A percentile compares a stretch with the other conserved stretches of the same genome.
Conservation (phyloP, 768 basidiomycete species). For the Termitomyces heimii region DNA sequence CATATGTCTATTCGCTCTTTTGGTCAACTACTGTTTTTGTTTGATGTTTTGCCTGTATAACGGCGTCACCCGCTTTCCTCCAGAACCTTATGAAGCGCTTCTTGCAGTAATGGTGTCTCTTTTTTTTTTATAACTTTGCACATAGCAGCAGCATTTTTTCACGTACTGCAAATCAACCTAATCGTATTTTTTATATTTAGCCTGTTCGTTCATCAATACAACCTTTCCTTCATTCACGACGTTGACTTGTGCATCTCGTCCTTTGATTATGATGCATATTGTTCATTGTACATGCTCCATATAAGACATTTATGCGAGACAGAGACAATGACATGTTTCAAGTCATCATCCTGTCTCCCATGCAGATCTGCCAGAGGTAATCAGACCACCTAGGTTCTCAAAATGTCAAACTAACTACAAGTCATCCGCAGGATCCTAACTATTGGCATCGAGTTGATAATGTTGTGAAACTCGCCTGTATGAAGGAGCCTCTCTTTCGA, state of each 20-base stretch:
- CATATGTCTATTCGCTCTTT: conserved; percentile 1
- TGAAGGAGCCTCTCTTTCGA: too few relatives aligned
- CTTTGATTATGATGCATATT: not conserved
- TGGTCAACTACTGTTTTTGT: not conserved
- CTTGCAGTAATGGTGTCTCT: conserved; percentile 3
- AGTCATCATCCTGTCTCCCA: too few relatives aligned
- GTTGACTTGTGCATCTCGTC: too few relatives aligned
- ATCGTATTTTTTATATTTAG: conserved; percentile 2
- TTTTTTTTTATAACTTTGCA: not conserved
- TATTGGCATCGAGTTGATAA: not conserved
- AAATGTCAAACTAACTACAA: not conserved
- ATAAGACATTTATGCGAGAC: too few relatives aligned
- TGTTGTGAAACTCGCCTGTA: not conserved
- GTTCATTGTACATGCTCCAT: too few relatives aligned
- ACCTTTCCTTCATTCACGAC: not conserved
- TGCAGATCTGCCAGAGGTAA: not conserved
- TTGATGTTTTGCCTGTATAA: conserved; percentile 14
- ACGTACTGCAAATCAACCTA: conserved; percentile 12
- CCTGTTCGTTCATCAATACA: not conserved
- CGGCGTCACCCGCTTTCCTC: not conserved
- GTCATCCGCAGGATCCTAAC: not conserved
- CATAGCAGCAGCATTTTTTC: conserved; percentile 1
- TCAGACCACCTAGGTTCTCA: not conserved
- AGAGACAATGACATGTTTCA: too few relatives aligned
- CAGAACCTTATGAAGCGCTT: conserved; percentile 3